phyloP scores from a whole-genome alignment of 2,329 filamentous ascomycete species.

The Periglandula ipomoeae region DNA sequence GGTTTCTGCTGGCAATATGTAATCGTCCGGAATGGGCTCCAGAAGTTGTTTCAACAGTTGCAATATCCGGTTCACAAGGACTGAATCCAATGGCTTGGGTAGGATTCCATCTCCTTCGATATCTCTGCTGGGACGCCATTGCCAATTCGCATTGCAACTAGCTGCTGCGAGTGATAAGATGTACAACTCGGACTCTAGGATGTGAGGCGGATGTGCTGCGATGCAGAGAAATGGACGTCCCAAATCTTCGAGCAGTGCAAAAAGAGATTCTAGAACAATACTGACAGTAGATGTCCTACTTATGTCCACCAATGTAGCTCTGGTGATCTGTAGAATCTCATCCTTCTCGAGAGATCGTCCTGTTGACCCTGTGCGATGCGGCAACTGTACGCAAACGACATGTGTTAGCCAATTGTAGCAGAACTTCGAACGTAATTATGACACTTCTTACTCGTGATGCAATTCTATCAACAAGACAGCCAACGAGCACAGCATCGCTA shows the following conservation, averaged over 20 bases:
- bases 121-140: constrained; percentile 17
- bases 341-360: constrained; percentile 33
- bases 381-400: constrained; percentile 6
- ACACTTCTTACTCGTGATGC: constrained; percentile 44
- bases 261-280: constrained; percentile 46
- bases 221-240: constrained; percentile 42
- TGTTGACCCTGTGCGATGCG: constrained; percentile 9
- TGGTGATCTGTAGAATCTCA: constrained; percentile 51
- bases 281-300: constrained; percentile 44
- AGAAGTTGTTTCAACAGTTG: constrained; percentile 48
- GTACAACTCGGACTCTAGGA: constrained; percentile 56
- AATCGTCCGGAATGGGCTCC: constrained; percentile 48
- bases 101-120: constrained; percentile 17
- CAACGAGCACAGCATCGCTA: constrained; percentile 49
- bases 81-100: constrained; percentile 34
- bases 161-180: constrained; percentile 55
- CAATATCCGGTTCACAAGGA: constrained; percentile 45
- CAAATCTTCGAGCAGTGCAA: constrained; percentile 50
- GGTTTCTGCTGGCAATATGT: constrained; percentile 44
- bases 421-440: background rate
- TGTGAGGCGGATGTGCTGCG: constrained; percentile 45
- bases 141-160: constrained; percentile 55
- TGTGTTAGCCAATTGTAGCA: background rate
- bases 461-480: constrained; percentile 53
- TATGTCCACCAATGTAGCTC: constrained; percentile 51